Evolutionary conservation across 805 yeast species (phyloP).

Genomic region (Candida ortonii): DNA sequence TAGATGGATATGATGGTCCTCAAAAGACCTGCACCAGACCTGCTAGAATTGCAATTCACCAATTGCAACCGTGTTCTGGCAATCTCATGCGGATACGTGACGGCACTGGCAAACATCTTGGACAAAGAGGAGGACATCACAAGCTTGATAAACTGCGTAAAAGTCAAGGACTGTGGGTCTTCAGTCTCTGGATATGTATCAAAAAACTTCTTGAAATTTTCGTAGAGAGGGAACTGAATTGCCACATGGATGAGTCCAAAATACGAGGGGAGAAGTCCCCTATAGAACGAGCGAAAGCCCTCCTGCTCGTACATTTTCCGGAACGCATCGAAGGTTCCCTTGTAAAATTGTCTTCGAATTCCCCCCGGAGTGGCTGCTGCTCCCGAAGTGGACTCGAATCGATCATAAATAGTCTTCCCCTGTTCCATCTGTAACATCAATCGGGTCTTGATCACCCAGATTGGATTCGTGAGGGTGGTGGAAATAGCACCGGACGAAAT

Average conservation of each 20-base stretch:
- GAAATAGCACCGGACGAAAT: conserved; percentile 86
- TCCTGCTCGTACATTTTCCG: conserved; percentile 72
- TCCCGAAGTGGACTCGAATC: conserved; percentile 25
- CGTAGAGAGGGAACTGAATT: conserved; percentile 93
- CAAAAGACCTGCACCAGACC: conserved; percentile 21
- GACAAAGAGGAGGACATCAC: conserved; percentile 72
- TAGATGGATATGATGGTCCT: conserved; percentile 42
- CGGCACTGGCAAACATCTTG: conserved; percentile 82
- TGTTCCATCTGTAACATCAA: conserved; percentile 77
- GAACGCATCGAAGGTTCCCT: conserved; percentile 82
- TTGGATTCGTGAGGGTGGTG: conserved; percentile 84
- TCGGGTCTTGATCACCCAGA: conserved; percentile 96
- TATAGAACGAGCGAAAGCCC: conserved; percentile 77
- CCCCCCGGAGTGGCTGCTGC: conserved; percentile 23
- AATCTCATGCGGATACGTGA: conserved; percentile 95
- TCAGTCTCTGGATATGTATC: conserved; percentile 18
- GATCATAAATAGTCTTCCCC: conserved; percentile 38
- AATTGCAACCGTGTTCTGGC: conserved; percentile 88
- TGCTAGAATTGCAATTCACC: conserved; percentile 29
- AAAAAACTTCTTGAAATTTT: conserved; percentile 62
- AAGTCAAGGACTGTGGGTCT: conserved; percentile 8
- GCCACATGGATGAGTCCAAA: conserved; percentile 93
- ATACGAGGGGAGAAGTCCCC: conserved; percentile 87
- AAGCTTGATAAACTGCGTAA: conserved; percentile 37
- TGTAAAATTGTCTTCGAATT: conserved; percentile 44